A percentile compares a stretch with the other conserved stretches of the same genome.
These are phyloP conservation scores for Huntiella bhutanensis DNA, from an alignment of 2,329 filamentous ascomycete genomes.

Conservation along the genomic window DNA sequence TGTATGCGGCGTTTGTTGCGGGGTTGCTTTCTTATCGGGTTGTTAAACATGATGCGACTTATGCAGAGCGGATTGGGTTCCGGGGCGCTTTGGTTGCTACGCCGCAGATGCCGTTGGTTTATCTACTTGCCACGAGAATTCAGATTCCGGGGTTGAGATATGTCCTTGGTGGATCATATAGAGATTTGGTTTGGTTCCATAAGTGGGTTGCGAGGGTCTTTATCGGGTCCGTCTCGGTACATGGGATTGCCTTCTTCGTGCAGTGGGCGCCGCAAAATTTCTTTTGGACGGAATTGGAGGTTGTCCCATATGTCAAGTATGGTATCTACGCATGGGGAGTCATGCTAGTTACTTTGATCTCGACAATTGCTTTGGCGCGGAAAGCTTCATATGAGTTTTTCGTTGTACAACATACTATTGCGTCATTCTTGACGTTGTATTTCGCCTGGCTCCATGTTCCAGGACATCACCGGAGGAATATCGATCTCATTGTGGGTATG, in stretches of 20 bases:
- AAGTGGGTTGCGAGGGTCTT: conserved; percentile 53
- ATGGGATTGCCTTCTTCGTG: conserved; percentile 49
- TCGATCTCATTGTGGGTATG: conserved; percentile 47
- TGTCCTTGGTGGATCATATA: conserved; percentile 43
- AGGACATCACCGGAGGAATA: conserved; percentile 34
- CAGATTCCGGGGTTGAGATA: conserved; percentile 30
- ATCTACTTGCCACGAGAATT: conserved; percentile 40
- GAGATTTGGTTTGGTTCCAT: conserved; percentile 55
- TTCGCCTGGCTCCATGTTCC: conserved; percentile 48
- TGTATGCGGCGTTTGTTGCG: conserved; percentile 40
- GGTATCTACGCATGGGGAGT: conserved; percentile 49
- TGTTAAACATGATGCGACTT: conserved; percentile 32
- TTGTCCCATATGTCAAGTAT: conserved; percentile 46
- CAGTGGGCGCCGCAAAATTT: conserved; percentile 44
- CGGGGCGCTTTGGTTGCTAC: conserved; percentile 48
- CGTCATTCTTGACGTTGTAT: conserved; percentile 42
- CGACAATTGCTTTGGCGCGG: conserved; percentile 43
- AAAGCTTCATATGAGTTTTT: conserved; percentile 51
- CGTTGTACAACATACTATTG: conserved; percentile 46
- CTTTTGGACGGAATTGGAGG: conserved; percentile 35
- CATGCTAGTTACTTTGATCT: conserved; percentile 45
- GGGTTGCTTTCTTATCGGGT: conserved; percentile 35
- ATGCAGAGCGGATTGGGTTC: conserved; percentile 46
- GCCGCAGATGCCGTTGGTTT: conserved; percentile 44
- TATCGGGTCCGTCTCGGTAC: conserved; percentile 46